A percentile compares a stretch with the other conserved stretches of the same genome.
phyloP scores from a whole-genome alignment of 257 asterid genomes.

The Coffea canephora region DNA sequence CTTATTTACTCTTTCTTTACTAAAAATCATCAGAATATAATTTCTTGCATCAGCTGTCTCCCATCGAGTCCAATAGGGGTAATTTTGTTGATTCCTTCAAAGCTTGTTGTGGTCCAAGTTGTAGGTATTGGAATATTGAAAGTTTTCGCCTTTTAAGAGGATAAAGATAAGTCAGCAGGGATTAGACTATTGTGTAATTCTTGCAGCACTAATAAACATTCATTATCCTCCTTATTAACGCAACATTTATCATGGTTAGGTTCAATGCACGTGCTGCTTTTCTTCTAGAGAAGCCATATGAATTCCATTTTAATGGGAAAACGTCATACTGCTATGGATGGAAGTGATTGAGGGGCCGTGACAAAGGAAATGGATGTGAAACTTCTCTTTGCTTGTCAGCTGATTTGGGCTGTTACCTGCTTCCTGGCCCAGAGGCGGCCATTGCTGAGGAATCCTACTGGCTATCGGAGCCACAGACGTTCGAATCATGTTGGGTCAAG shows the following conservation, averaged over 20 bases:
- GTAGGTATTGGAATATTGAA: conserved; percentile 20
- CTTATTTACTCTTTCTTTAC: conserved; percentile 2
- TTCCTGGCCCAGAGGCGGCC: neutral
- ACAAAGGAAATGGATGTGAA: neutral
- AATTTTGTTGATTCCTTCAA: conserved; percentile 25
- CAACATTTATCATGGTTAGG: neutral
- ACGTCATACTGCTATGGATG: neutral
- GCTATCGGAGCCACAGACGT: neutral
- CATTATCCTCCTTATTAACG: neutral
- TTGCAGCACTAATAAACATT: neutral
- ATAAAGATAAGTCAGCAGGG: neutral
- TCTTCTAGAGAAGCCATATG: neutral
- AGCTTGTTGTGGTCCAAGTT: conserved; percentile 35
- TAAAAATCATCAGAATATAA: conserved; percentile 19
- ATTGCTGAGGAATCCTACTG: neutral
- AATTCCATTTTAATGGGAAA: neutral
- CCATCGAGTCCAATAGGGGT: conserved; percentile 8
- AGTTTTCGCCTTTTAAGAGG: conserved; percentile 19
- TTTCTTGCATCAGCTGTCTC: conserved; percentile 21
- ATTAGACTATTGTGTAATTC: neutral
- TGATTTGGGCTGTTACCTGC: neutral
- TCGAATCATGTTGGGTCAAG: neutral
- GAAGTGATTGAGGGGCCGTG: neutral
- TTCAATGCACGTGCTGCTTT: neutral
- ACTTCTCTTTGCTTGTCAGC: neutral